A percentile compares a stretch with the other conserved stretches of the same genome.
These are phyloP conservation scores for Vitis rupestris DNA, from an alignment of 164 flowering plant genomes.

Conservation along the genomic window DNA sequence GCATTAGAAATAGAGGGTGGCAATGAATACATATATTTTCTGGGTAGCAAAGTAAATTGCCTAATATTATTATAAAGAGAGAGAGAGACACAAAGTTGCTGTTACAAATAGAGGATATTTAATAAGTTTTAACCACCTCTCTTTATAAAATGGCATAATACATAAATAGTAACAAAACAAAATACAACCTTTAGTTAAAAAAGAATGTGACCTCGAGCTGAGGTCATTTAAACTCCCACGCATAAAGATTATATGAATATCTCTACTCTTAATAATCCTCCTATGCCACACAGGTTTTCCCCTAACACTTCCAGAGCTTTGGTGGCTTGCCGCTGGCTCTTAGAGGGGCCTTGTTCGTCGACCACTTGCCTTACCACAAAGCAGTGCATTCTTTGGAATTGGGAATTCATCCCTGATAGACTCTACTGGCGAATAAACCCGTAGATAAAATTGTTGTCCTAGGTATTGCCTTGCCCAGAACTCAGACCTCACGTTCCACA, in stretches of 20 bases:
- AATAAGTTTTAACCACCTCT: too few species aligned
- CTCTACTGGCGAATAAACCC: conserved; percentile 58
- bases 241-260: neutral
- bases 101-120: too few species aligned
- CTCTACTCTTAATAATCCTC: conserved; percentile 1
- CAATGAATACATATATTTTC: too few species aligned
- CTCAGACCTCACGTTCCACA: conserved; percentile 89
- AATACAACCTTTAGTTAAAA: conserved; percentile 6
- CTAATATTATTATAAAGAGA: too few species aligned
- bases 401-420: conserved; percentile 81
- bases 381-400: conserved; percentile 78
- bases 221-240: conserved; percentile 30
- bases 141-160: too few species aligned
- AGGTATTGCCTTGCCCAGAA: conserved; percentile 88
- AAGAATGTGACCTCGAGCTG: conserved; percentile 71
- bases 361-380: conserved; percentile 72
- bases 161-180: too few species aligned
- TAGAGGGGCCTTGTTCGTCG: conserved; percentile 61
- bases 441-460: conserved; percentile 83
- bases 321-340: neutral
- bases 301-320: too few species aligned
- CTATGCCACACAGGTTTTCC: too few species aligned
- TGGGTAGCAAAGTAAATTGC: too few species aligned
- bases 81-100: too few species aligned
- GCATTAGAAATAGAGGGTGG: too few species aligned